Base-by-base conservation (phyloP, 1,284 basidiomycete genomes). In the Filobasidium uniguttulatum region DNA sequence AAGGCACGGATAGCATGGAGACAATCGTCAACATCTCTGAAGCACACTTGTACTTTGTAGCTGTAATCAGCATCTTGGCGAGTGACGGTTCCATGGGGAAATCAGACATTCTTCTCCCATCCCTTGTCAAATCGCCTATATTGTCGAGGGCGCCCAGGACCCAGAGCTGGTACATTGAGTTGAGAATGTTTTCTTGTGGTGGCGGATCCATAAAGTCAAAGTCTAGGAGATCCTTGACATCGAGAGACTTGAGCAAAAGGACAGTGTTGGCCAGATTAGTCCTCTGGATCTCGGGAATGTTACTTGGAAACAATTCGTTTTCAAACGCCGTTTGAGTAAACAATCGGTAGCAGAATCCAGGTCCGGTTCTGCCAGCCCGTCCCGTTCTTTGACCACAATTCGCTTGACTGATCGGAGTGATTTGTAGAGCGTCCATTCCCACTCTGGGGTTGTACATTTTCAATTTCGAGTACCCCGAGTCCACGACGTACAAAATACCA, bases 171-270 rank as follows among this genome's bases (percentile, higher is more conserved):
- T 97, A 97, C 91, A 97, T 97, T 2, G 89, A 94, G 65, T 94
- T 96, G 44, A 93, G 73, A 59, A 91, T 93, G 64, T 93, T 93
- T 53, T 85, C 85, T 80, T 78, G 76, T 5, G 71, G 72, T 0
- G 94, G 94, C 3, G 94, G 94, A 66, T 97, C 94, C 79, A 99
- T 86, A 65, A 98, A 99, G 70, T 98, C 93, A 65, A 99, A 99
- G 52, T 91, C 90, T 59, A 98, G 85, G 48, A 98, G 78, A 65
- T 98, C 79, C 78, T 81, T 91, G 72, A 72, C 97, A 25, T 93
- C 94, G 14, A 99, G 73, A 2, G 89, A 91, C 68, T 98, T 98
- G 50, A 98, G 77, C 41, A 96, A 68, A 14, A 99, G 71, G 1
- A 99, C 94, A 1, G 93, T 93, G 78, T 93, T 94, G 49, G 88